Conservation (phyloP, 169 alveolate genomes). For the Amoebophrya sp. region DNA sequence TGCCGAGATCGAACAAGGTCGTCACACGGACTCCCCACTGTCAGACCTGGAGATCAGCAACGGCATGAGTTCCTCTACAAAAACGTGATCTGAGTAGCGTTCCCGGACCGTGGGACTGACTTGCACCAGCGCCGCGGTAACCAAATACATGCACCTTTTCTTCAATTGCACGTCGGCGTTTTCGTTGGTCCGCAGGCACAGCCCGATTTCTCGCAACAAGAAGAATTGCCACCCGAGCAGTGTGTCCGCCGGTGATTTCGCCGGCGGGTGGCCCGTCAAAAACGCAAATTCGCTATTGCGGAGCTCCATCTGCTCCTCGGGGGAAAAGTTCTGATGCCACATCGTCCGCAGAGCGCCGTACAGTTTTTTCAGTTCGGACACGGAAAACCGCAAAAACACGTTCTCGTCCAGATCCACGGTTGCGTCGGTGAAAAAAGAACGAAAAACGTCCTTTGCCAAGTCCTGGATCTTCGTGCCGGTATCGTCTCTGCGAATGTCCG, state of each 20-base stretch:
- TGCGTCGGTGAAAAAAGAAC: background rate
- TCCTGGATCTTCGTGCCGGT: background rate
- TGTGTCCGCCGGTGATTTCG: background rate
- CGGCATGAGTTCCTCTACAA: background rate
- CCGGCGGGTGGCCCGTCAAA: background rate
- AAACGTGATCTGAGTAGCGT: background rate
- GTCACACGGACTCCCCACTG: too few relatives aligned
- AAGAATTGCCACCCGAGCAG: background rate
- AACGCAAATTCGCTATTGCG: background rate
- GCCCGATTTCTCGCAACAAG: background rate
- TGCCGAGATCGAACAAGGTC: too few relatives aligned
- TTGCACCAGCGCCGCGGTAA: background rate
- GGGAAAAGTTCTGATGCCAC: background rate
- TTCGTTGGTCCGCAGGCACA: background rate
- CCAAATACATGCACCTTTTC: background rate
- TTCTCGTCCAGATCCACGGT: background rate
- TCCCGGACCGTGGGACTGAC: background rate
- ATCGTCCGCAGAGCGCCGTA: slow-evolving; percentile 1
- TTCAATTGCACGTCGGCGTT: background rate
- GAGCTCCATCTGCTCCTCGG: background rate
- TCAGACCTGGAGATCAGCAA: too few relatives aligned
- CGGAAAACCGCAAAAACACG: background rate
- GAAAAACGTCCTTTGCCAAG: background rate
- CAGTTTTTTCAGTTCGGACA: background rate
- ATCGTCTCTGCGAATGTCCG: background rate